Percentiles rank a stretch among this genome's conserved stretches.
These are phyloP conservation scores for Chaetomiaceae sp. DNA, from an alignment of 2,329 filamentous ascomycete genomes.

Conservation along the genomic window DNA sequence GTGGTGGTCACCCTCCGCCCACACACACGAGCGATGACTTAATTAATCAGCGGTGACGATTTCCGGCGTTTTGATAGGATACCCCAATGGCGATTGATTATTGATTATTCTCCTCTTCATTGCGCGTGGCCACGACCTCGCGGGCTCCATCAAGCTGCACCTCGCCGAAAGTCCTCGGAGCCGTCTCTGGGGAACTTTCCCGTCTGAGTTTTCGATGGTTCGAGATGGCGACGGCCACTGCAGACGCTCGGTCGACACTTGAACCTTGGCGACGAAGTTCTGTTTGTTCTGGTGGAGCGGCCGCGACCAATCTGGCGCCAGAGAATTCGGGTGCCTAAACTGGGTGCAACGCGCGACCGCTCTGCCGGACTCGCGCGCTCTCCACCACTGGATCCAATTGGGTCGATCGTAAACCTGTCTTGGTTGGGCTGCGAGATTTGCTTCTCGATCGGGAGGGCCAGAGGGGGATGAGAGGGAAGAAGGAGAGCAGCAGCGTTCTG, in stretches of 20 bases:
- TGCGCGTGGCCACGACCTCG: neutral
- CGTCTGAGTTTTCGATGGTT: neutral
- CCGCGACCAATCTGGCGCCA: conserved; percentile 7
- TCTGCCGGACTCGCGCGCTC: neutral
- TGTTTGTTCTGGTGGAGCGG: conserved; percentile 1
- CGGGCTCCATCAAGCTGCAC: neutral
- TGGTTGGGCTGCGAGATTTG: neutral
- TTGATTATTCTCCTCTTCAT: neutral
- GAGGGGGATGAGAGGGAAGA: too few species aligned
- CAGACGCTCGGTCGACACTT: neutral
- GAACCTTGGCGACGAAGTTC: neutral
- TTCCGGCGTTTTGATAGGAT: conserved; percentile 8
- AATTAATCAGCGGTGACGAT: neutral
- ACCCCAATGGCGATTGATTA: conserved; percentile 6
- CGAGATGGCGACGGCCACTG: neutral
- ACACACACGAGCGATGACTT: neutral
- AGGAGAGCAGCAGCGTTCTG: too few species aligned
- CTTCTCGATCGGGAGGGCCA: neutral
- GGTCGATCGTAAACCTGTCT: conserved; percentile 3
- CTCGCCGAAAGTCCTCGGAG: neutral
- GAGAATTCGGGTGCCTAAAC: conserved; percentile 18
- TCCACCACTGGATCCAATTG: conserved; percentile 2
- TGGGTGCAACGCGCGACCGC: neutral
- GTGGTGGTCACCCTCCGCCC: neutral
- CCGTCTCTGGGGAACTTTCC: neutral